These are phyloP conservation scores for Ilex aquifolium DNA, from an alignment of 257 asterid species.

Conservation along the genomic window DNA sequence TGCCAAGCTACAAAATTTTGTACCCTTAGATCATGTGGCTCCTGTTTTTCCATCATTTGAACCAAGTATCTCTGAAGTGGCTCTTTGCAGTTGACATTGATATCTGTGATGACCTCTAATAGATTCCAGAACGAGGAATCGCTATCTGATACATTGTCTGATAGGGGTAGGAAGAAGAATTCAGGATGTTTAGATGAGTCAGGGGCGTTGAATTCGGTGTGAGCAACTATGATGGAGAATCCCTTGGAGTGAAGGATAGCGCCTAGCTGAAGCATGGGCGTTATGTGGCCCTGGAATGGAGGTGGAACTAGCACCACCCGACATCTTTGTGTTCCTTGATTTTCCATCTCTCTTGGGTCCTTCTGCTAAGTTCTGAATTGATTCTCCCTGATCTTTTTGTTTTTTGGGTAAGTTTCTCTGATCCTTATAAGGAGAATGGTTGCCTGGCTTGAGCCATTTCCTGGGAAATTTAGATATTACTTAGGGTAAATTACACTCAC, in stretches of 20 bases:
- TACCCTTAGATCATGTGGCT: conserved; percentile 6
- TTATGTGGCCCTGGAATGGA: conserved; percentile 52
- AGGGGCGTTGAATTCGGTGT: conserved; percentile 43
- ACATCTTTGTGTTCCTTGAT: neutral
- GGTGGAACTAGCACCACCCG: conserved; percentile 28
- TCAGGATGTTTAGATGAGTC: conserved; percentile 32
- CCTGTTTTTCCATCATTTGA: conserved; percentile 13
- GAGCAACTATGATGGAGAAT: conserved; percentile 43
- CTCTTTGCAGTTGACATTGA: conserved; percentile 6
- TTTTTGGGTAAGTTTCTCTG: no score
- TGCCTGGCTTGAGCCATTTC: no score
- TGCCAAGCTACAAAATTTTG: conserved; percentile 10
- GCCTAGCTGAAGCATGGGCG: conserved; percentile 53
- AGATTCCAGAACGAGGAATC: neutral
- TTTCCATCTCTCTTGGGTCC: neutral
- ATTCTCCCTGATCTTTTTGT: no score
- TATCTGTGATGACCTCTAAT: conserved; percentile 1
- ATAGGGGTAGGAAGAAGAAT: conserved; percentile 21
- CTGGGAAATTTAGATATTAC: no score
- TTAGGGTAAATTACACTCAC: no score
- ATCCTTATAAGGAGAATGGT: no score
- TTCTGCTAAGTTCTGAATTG: no score
- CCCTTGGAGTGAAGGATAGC: conserved; percentile 36
- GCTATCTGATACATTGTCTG: neutral
- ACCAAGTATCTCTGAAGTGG: conserved; percentile 6